phyloP scores from a whole-genome alignment of 148 eudicot genomes.

The Spergularia marina region DNA sequence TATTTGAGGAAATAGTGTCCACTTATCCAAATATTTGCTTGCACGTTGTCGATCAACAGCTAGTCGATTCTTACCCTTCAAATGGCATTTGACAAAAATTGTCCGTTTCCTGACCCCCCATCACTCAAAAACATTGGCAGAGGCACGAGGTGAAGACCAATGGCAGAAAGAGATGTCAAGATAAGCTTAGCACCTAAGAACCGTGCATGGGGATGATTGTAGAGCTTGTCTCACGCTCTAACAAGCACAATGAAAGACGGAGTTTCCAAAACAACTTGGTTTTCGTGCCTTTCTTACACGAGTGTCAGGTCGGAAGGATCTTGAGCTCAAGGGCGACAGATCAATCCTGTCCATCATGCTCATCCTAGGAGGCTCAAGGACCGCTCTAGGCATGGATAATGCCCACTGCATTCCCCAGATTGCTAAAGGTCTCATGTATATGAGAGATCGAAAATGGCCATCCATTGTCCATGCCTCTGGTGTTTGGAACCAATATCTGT shows the following conservation, averaged over 20 bases:
- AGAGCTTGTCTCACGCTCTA: slow-evolving; percentile 23
- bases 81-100: not conserved
- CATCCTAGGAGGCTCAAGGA: slow-evolving; percentile 66
- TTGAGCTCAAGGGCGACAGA: slow-evolving; percentile 32
- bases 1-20: too few species aligned
- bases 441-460: slow-evolving; percentile 62
- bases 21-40: not conserved
- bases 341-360: slow-evolving; percentile 74
- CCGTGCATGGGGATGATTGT: not conserved
- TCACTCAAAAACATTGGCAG: not conserved
- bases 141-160: not conserved
- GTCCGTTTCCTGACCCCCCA: not conserved
- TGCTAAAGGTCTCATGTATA: slow-evolving; percentile 75
- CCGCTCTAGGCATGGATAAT: slow-evolving; percentile 59
- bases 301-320: slow-evolving; percentile 36
- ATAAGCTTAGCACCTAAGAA: not conserved
- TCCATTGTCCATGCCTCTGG: slow-evolving; percentile 69
- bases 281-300: slow-evolving; percentile 52
- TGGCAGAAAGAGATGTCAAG: not conserved
- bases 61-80: not conserved
- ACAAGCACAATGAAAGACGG: slow-evolving; percentile 74
- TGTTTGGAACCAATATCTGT: slow-evolving; percentile 71
- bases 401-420: slow-evolving; percentile 92
- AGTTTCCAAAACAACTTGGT: slow-evolving; percentile 59
- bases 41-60: not conserved